phyloP scores from a whole-genome alignment of 768 basidiomycete species.

The Russula abietina region DNA sequence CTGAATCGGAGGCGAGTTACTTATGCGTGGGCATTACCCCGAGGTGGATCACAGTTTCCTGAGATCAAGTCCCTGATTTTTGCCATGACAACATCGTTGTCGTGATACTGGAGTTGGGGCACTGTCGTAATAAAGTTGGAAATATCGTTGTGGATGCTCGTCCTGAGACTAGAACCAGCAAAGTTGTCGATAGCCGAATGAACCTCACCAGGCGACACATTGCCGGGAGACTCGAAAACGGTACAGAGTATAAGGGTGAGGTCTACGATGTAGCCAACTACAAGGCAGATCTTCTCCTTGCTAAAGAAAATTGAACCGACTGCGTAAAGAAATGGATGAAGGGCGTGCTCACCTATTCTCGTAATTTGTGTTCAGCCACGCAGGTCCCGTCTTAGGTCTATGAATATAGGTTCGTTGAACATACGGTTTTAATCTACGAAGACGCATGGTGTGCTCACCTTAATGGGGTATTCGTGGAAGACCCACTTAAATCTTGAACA shows the following conservation, averaged over 20 bases:
- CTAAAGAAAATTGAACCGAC: not conserved
- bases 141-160: not conserved
- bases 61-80: conserved; percentile 1
- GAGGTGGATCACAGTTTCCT: not conserved
- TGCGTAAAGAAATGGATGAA: not conserved
- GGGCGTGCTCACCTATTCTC: not conserved
- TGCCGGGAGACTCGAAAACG: not conserved
- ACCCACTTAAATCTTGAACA: not conserved
- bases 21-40: not conserved
- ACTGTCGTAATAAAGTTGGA: not conserved
- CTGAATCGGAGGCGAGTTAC: not conserved
- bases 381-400: not conserved
- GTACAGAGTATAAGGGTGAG: not conserved
- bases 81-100: not conserved
- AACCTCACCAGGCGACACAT: not conserved
- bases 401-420: not conserved
- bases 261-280: conserved; percentile 1
- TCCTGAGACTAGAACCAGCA: not conserved
- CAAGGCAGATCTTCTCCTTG: not conserved
- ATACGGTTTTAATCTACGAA: too few species aligned
- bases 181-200: not conserved
- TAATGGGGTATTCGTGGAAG: not conserved
- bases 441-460: not conserved
- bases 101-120: not conserved
- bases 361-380: not conserved